Evolutionary conservation across 2,329 filamentous ascomycete species (phyloP).

Genomic region (Fusarium tanahbumbuense): DNA sequence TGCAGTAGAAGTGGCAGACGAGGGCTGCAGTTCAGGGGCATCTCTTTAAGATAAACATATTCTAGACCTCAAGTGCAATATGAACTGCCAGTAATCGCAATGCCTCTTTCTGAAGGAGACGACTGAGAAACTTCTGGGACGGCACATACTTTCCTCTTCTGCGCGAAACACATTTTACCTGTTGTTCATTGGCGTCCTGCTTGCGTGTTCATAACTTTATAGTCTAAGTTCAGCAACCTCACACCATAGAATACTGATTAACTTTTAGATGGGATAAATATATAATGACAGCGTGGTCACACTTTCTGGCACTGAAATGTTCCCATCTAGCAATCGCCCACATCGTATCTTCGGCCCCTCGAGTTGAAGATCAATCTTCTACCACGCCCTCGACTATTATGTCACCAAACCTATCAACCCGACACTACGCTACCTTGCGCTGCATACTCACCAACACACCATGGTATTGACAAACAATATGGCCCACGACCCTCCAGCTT

Average conservation of each 20-base stretch:
- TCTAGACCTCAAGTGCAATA: not conserved
- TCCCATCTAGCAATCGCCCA: not conserved
- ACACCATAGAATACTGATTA: not conserved
- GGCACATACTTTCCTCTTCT: not conserved
- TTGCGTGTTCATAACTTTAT: not conserved
- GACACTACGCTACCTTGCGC: not conserved
- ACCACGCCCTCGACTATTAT: not conserved
- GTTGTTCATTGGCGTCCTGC: not conserved
- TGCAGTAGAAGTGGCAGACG: not conserved
- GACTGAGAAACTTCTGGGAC: not conserved
- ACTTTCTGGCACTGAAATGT: not conserved
- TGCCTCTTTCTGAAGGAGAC: not conserved
- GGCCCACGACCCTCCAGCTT: not conserved
- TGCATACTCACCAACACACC: not conserved
- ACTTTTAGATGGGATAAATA: not conserved
- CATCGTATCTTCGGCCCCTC: not conserved
- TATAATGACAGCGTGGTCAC: not conserved
- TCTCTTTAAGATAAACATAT: not conserved
- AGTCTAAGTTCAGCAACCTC: not conserved
- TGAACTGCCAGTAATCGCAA: not conserved
- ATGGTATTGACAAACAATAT: not conserved
- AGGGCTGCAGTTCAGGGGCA: not conserved
- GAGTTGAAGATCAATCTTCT: not conserved
- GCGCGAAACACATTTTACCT: not conserved
- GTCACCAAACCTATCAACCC: not conserved